Percentiles rank a stretch among this genome's conserved stretches.
Conservation (phyloP, 2,329 filamentous ascomycete species). For the Cryphonectria naterciae region DNA sequence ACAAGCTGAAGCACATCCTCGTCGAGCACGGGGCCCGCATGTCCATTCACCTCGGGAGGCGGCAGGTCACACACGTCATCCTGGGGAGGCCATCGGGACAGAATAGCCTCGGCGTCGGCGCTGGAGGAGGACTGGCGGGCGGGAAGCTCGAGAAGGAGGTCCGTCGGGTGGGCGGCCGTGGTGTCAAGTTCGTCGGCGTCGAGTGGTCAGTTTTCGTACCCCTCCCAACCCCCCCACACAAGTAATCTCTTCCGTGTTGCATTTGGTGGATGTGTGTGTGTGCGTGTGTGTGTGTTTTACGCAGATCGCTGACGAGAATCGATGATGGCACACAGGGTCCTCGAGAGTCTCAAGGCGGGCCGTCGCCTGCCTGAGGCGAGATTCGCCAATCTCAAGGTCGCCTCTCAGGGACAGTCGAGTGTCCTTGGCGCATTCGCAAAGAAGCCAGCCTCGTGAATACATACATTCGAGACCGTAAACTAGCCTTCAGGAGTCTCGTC, state of each 20-base stretch:
- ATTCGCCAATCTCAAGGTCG: constrained; percentile 68
- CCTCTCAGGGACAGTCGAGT: constrained; percentile 65
- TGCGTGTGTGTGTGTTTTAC: too few relatives aligned
- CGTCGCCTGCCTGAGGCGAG: constrained; percentile 74
- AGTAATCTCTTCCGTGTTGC: neutral
- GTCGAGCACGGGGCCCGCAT: constrained; percentile 73
- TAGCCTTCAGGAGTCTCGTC: neutral
- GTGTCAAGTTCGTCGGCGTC: constrained; percentile 77
- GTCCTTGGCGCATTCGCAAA: constrained; percentile 53
- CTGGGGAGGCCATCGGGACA: constrained; percentile 62
- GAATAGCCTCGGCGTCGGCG: constrained; percentile 46
- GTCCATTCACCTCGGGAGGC: constrained; percentile 71
- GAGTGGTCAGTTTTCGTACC: constrained; percentile 66
- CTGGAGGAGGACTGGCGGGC: constrained; percentile 75
- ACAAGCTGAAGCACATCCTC: constrained; percentile 80
- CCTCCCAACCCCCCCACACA: too few relatives aligned
- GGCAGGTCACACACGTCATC: constrained; percentile 84
- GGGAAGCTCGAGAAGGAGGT: constrained; percentile 85
- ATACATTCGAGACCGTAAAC: neutral
- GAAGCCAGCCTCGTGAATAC: constrained; percentile 21
- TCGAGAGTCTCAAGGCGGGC: constrained; percentile 80
- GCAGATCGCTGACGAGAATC: neutral
- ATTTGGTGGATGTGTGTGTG: too few relatives aligned
- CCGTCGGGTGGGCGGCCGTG: constrained; percentile 64
- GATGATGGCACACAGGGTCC: constrained; percentile 56